phyloP scores from a whole-genome alignment of 75 land plant species.

The Picea sitchensis region DNA sequence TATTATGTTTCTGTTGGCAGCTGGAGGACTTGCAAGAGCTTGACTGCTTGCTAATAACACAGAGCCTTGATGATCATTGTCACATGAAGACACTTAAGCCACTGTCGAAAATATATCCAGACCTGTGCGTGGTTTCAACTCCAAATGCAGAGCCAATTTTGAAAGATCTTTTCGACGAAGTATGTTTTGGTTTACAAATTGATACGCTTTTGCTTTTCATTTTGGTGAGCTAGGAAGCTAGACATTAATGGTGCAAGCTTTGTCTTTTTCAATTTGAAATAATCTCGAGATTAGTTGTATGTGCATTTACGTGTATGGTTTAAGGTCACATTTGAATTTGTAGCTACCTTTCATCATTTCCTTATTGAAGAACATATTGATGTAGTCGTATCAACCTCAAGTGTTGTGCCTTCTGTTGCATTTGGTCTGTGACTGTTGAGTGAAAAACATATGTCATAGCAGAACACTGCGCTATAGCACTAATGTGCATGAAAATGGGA shows the following conservation, averaged over 20 bases:
- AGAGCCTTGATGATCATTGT: conserved; percentile 95
- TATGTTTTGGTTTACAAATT: conserved; percentile 13
- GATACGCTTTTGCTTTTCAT: no score
- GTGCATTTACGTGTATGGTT: background rate
- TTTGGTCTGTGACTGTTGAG: no score
- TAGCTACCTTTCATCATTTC: background rate
- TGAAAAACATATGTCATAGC: background rate
- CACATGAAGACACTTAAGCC: conserved; percentile 73
- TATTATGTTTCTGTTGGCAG: conserved; percentile 31
- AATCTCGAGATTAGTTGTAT: background rate
- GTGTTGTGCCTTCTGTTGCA: no score
- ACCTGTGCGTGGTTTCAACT: conserved; percentile 71
- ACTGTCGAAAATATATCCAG: conserved; percentile 48
- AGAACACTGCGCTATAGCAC: background rate
- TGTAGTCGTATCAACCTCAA: background rate
- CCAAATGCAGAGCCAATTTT: conserved; percentile 81
- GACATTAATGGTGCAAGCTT: background rate
- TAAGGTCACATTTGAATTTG: background rate
- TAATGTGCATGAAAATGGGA: conserved; percentile 7
- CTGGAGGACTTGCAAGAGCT: conserved; percentile 69
- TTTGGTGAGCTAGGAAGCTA: background rate
- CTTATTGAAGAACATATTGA: conserved; percentile 8
- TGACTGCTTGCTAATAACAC: conserved; percentile 85
- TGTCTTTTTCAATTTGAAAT: background rate
- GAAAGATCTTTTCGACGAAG: conserved; percentile 56